Base-by-base conservation (phyloP, 2,329 filamentous ascomycete species). In the Penicillium sumatraense region DNA sequence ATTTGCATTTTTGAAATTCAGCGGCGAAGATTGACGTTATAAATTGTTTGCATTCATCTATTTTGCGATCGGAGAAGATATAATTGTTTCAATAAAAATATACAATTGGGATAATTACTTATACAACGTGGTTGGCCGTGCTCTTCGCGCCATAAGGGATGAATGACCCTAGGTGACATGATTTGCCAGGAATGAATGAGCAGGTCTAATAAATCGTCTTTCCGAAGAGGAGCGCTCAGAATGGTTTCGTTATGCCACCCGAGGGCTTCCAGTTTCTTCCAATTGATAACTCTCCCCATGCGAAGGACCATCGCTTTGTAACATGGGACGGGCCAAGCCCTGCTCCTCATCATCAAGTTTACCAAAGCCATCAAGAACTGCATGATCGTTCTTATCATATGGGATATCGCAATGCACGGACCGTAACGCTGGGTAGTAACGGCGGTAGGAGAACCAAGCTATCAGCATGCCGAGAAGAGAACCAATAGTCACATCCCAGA, bases 401-500 rank as follows among this genome's bases (percentile, higher is more conserved):
- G 84, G 81, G 18, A 75, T 75, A 33, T 81, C 79, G 62, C 84
- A 86, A n/a, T 70, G 68, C 13, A 63, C 62, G n/a, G 76, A 78
- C 41, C 78, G 70, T 51, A 87, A 64, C 4, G 78, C 71, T 0
- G 85, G 85, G 65, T 83, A 88, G 64, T 87, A 87, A 47, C 85
- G 74, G 51, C 84, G 74, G 67, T 86, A 88, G 7, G 81, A 83
- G 57, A 84, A 82, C 67, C 80, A 83, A 13, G 84, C 80, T 3
- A 87, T 74, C 1, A 73, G 52, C 26, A 85, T 73, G 0, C 86
- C 85, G 6, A 88, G 66, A 18, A 82, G 50, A 14, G 79, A 81
- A 0, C 85, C 85, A 6, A 74, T 75, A 3, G 81, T 81, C 5
- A 88, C 84, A 68, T 88, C 85, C 54, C 82, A 86, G 2, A 86